These are phyloP conservation scores for Leishmania arabica DNA, from an alignment of 208 protist genomes.

Conservation along the genomic window DNA sequence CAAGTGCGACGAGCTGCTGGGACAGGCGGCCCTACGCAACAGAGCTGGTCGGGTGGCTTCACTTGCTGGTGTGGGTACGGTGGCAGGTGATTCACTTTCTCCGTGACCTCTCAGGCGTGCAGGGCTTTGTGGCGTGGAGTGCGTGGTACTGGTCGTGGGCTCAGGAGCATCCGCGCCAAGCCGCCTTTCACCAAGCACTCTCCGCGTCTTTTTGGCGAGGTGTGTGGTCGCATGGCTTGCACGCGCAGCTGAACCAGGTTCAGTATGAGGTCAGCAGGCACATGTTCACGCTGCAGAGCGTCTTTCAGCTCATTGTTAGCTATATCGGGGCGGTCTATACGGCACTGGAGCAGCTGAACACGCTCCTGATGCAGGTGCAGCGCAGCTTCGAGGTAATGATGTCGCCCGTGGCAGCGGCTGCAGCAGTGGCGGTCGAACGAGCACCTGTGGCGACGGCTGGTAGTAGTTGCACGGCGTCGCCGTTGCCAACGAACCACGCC, in stretches of 20 bases:
- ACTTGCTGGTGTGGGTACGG: constrained; percentile 62
- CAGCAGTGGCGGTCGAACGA: constrained; percentile 3
- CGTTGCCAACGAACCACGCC: background rate
- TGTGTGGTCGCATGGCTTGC: constrained; percentile 27
- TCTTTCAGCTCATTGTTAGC: constrained; percentile 56
- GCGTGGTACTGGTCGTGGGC: constrained; percentile 79
- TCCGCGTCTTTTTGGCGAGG: constrained; percentile 42
- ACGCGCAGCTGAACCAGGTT: constrained; percentile 14
- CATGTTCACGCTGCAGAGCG: constrained; percentile 51
- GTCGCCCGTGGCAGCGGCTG: constrained; percentile 32
- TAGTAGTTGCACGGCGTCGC: background rate
- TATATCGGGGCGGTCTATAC: constrained; percentile 54
- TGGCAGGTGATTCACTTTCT: constrained; percentile 49
- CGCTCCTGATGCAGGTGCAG: constrained; percentile 34
- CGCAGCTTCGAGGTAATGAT: constrained; percentile 35
- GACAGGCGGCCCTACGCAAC: constrained; percentile 16
- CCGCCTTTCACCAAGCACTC: constrained; percentile 50
- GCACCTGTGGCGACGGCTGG: background rate
- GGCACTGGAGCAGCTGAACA: constrained; percentile 54
- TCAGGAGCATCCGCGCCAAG: constrained; percentile 43
- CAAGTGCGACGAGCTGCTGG: constrained; percentile 6
- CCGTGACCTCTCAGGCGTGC: constrained; percentile 52
- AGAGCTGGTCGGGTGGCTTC: constrained; percentile 62
- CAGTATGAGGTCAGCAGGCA: constrained; percentile 41
- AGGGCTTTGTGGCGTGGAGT: constrained; percentile 61